These are phyloP conservation scores for Lactarius vividus DNA, from an alignment of 768 basidiomycete genomes.

Conservation along the genomic window DNA sequence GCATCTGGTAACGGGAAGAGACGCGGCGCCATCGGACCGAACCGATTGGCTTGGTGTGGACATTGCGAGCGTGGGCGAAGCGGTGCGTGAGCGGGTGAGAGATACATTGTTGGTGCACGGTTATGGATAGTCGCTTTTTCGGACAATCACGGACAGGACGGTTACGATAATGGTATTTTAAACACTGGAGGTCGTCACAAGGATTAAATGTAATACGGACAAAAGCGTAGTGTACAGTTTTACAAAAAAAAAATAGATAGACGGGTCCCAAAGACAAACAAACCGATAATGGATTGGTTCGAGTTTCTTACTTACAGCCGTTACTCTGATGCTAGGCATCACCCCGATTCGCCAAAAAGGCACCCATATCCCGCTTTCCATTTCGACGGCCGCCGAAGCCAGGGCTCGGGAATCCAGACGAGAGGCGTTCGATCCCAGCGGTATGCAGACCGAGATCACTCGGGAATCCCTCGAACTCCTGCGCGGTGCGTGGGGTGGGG, in stretches of 20 bases:
- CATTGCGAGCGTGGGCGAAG: conserved; percentile 11
- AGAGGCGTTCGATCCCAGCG: conserved; percentile 10
- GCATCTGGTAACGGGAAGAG: neutral
- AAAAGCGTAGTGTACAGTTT: neutral
- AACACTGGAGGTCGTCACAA: neutral
- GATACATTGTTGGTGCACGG: neutral
- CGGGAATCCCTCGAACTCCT: conserved; percentile 39
- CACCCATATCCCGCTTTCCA: conserved; percentile 21
- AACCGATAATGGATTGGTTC: neutral
- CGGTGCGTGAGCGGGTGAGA: neutral
- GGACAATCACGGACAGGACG: neutral
- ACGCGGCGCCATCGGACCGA: neutral
- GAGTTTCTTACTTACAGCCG: neutral
- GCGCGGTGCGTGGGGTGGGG: conserved; percentile 29
- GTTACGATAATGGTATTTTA: neutral
- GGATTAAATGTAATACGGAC: conserved; percentile 6
- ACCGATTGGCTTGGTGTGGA: conserved; percentile 2
- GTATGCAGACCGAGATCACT: conserved; percentile 17
- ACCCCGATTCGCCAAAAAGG: conserved; percentile 24
- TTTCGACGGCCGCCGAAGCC: conserved; percentile 21
- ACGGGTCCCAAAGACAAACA: neutral
- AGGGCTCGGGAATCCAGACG: conserved; percentile 23
- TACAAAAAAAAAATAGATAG: neutral
- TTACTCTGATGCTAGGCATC: neutral
- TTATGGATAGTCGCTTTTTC: neutral